A percentile compares a stretch with the other conserved stretches of the same genome.
These are phyloP conservation scores for Hymenoscyphus fructigenus DNA, from an alignment of 2,329 filamentous ascomycete genomes.

Conservation along the genomic window DNA sequence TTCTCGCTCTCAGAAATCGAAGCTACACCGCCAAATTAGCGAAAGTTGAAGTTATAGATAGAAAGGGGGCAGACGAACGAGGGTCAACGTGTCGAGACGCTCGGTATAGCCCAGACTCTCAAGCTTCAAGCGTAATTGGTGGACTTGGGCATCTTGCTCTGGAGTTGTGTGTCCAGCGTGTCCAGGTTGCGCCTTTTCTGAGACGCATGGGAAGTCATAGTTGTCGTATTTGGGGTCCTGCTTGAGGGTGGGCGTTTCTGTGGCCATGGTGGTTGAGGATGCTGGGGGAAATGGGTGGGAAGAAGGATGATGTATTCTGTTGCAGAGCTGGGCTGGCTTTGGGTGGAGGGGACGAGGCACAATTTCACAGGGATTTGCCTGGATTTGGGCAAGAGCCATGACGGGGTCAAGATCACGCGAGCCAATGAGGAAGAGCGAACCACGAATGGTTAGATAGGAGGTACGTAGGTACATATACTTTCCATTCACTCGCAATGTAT, in stretches of 20 bases:
- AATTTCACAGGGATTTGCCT: conserved; percentile 10
- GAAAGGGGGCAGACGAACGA: conserved; percentile 57
- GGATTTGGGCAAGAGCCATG: conserved; percentile 5
- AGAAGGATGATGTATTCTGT: not conserved
- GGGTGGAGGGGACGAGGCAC: conserved; percentile 4
- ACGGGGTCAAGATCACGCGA: conserved; percentile 8
- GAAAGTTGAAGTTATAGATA: not conserved
- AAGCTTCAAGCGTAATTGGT: conserved; percentile 80
- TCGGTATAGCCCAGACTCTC: conserved; percentile 81
- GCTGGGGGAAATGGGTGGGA: not conserved
- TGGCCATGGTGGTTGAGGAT: conserved; percentile 28
- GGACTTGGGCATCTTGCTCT: conserved; percentile 85
- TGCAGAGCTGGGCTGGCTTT: not conserved
- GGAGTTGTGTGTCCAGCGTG: conserved; percentile 86
- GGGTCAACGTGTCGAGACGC: conserved; percentile 85
- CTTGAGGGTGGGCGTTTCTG: conserved; percentile 38
- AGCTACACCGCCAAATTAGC: conserved; percentile 49
- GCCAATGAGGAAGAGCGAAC: conserved; percentile 6
- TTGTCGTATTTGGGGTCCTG: conserved; percentile 91
- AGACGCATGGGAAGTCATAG: conserved; percentile 86
- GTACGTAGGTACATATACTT: not conserved
- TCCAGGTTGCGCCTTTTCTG: conserved; percentile 67
- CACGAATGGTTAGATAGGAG: not conserved
- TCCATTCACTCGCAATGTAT: not conserved
- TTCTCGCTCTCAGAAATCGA: conserved; percentile 88